phyloP scores from a whole-genome alignment of 345 rosid species.

The Luvunga scandens region DNA sequence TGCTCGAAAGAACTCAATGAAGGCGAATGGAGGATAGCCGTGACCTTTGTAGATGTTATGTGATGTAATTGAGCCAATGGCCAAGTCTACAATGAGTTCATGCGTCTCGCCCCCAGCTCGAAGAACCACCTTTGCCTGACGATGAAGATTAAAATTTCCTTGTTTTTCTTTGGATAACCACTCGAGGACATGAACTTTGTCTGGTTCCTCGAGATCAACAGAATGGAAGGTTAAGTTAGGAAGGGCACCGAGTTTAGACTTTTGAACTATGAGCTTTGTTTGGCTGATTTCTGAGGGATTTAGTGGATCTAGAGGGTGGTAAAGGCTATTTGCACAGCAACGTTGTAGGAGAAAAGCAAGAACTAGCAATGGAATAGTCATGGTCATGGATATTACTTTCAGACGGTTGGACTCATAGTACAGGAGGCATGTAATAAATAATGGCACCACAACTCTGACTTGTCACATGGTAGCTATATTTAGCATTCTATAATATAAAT shows the following conservation, averaged over 20 bases:
- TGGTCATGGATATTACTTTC: slow-evolving; percentile 37
- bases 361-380: slow-evolving; percentile 29
- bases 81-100: slow-evolving; percentile 55
- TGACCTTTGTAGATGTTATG: slow-evolving; percentile 39
- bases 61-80: slow-evolving; percentile 25
- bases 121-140: slow-evolving; percentile 55
- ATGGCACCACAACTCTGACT: background rate
- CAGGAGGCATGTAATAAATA: background rate
- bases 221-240: slow-evolving; percentile 57
- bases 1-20: slow-evolving; percentile 46
- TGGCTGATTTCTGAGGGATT: slow-evolving; percentile 55
- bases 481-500: background rate
- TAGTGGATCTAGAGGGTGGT: slow-evolving; percentile 74
- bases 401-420: slow-evolving; percentile 12
- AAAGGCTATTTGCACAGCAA: slow-evolving; percentile 22
- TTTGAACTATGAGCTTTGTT: slow-evolving; percentile 37
- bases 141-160: slow-evolving; percentile 22
- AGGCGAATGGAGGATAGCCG: slow-evolving; percentile 65
- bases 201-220: slow-evolving; percentile 74
- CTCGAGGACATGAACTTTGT: slow-evolving; percentile 50
- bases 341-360: slow-evolving; percentile 33
- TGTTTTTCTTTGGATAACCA: slow-evolving; percentile 37
- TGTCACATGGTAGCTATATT: background rate
- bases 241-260: slow-evolving; percentile 32
- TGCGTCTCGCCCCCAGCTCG: slow-evolving; percentile 48